A percentile compares a stretch with the other conserved stretches of the same genome.
Conservation (phyloP, 1,139 yeast genomes). For the Debaryomyces subglobosus region DNA sequence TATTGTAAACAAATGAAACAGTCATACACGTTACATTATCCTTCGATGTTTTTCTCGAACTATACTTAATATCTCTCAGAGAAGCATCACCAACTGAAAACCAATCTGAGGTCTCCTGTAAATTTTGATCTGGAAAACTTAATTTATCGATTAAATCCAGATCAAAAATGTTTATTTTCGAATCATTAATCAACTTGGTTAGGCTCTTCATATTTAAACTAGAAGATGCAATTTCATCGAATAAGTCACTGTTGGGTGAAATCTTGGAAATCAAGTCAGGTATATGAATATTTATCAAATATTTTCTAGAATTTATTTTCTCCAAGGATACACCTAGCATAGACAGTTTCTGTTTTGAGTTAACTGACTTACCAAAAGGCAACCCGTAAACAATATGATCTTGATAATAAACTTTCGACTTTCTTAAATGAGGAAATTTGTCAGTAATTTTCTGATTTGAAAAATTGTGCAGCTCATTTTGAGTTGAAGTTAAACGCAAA, state of each 20-base stretch:
- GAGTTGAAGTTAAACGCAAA: conserved; percentile 19
- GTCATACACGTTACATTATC: conserved; percentile 35
- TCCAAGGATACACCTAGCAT: conserved; percentile 37
- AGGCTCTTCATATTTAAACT: conserved; percentile 15
- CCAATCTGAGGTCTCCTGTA: conserved; percentile 9
- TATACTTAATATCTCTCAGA: neutral
- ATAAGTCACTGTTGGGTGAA: conserved; percentile 29
- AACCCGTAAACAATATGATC: conserved; percentile 36
- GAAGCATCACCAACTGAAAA: conserved; percentile 20
- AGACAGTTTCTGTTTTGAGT: conserved; percentile 3
- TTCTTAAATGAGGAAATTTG: conserved; percentile 32
- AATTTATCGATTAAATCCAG: conserved; percentile 14
- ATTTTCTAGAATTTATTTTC: conserved; percentile 33
- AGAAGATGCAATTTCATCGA: conserved; percentile 20
- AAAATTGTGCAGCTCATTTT: conserved; percentile 4
- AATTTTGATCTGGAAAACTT: conserved; percentile 18
- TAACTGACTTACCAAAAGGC: conserved; percentile 16
- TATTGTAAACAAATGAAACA: conserved; percentile 35
- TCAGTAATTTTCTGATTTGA: conserved; percentile 19
- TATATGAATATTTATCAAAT: conserved; percentile 43
- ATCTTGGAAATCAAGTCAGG: conserved; percentile 44
- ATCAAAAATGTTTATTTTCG: conserved; percentile 17
- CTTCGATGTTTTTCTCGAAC: neutral
- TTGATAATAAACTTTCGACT: conserved; percentile 23
- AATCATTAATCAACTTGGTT: conserved; percentile 13